Conservation (phyloP, 257 asterid genomes). For the Solanum ahanhuiri region DNA sequence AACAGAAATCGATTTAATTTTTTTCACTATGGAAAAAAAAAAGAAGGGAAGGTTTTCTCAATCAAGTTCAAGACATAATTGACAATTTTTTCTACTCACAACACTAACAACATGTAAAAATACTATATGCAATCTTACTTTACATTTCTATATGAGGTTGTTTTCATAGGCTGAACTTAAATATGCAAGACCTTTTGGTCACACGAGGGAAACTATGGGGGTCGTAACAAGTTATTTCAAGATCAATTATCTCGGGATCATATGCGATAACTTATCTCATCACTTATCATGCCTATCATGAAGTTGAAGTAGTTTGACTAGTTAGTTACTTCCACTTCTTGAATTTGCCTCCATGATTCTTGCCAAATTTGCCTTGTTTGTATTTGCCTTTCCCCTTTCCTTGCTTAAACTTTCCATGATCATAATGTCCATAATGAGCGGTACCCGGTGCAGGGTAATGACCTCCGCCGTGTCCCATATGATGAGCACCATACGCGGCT, state of each 20-base stretch:
- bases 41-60: no score
- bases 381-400: slow-evolving; percentile 23
- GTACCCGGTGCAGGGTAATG: slow-evolving; percentile 19
- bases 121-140: no score
- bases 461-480: slow-evolving; percentile 25
- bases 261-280: no score
- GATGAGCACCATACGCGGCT: slow-evolving; percentile 58
- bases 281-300: no score
- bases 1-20: no score
- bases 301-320: no score
- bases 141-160: no score
- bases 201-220: not conserved
- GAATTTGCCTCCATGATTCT: slow-evolving; percentile 40
- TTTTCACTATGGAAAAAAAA: no score
- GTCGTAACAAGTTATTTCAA: no score
- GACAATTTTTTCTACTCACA: not conserved
- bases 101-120: not conserved
- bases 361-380: slow-evolving; percentile 44
- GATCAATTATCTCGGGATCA: no score
- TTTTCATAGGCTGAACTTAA: no score
- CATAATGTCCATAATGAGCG: slow-evolving; percentile 15
- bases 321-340: slow-evolving; percentile 71
- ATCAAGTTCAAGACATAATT: no score
- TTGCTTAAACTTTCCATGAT: slow-evolving; percentile 40
- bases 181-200: not conserved